These are phyloP conservation scores for Termitomyces sp. DNA, from an alignment of 768 basidiomycete species.

Conservation along the genomic window DNA sequence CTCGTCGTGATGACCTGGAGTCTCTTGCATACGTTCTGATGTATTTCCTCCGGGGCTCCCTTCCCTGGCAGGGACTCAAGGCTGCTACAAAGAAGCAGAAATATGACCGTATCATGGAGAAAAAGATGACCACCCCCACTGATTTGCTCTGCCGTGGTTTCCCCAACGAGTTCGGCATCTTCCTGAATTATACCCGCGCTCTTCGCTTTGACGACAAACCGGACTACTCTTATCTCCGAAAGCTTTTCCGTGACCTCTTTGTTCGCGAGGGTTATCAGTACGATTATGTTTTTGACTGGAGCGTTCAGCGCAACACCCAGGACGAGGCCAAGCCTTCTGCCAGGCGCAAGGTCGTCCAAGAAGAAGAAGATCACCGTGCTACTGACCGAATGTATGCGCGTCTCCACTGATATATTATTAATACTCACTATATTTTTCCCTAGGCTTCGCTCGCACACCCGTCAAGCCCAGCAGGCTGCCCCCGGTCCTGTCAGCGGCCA, in stretches of 20 bases:
- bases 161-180: slow-evolving; percentile 99
- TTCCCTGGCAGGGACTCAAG: slow-evolving; percentile 99
- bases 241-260: slow-evolving; percentile 97
- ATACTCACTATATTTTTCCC: slow-evolving; percentile 1
- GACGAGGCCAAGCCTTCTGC: slow-evolving; percentile 68
- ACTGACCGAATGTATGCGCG: slow-evolving; percentile 78
- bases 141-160: slow-evolving; percentile 98
- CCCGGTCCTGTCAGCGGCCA: slow-evolving; percentile 43
- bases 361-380: slow-evolving; percentile 79
- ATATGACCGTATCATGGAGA: slow-evolving; percentile 99
- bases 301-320: slow-evolving; percentile 72
- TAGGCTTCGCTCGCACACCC: slow-evolving; percentile 86
- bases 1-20: slow-evolving; percentile 96
- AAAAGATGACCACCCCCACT: slow-evolving; percentile 99
- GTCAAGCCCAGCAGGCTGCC: slow-evolving; percentile 67
- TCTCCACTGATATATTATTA: slow-evolving; percentile 14
- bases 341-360: slow-evolving; percentile 78
- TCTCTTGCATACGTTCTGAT: slow-evolving; percentile 98
- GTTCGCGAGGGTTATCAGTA: slow-evolving; percentile 98
- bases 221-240: slow-evolving; percentile 98
- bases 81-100: slow-evolving; percentile 99
- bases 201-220: slow-evolving; percentile 99
- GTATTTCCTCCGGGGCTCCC: slow-evolving; percentile 98
- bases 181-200: slow-evolving; percentile 98
- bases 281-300: slow-evolving; percentile 99